phyloP scores from a whole-genome alignment of 495 filamentous ascomycete genomes.

The Hypoxylon intermedium region DNA sequence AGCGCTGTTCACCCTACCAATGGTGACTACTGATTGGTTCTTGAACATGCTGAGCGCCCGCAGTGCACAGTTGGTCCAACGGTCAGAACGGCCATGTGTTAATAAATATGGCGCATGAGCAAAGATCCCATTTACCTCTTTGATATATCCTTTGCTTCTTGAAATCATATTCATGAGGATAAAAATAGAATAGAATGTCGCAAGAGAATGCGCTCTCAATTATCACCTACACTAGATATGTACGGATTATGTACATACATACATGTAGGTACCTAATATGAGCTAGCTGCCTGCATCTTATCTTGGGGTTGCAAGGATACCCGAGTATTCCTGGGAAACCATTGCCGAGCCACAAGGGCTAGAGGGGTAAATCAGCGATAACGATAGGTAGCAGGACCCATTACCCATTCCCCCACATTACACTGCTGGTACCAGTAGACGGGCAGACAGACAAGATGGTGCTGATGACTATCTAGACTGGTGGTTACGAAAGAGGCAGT shows the following conservation, averaged over 20 bases:
- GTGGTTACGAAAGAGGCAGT: conserved; percentile 1
- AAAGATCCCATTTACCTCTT: no score
- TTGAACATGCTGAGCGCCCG: conserved; percentile 2
- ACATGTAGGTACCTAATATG: no score
- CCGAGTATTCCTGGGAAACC: background rate
- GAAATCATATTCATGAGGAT: no score
- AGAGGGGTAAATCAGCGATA: conserved; percentile 25
- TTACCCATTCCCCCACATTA: conserved; percentile 12
- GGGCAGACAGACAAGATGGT: background rate
- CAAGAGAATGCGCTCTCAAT: no score
- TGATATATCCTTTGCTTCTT: no score
- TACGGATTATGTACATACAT: no score
- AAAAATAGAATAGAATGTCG: no score
- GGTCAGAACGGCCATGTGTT: no score
- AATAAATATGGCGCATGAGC: no score
- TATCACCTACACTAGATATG: background rate
- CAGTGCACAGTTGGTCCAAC: background rate
- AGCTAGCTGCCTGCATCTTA: no score
- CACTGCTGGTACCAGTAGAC: conserved; percentile 19
- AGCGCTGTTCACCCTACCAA: conserved; percentile 2
- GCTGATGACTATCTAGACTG: conserved; percentile 4
- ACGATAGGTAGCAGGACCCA: conserved; percentile 28
- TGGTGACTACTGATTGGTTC: conserved; percentile 12
- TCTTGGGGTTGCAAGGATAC: background rate
- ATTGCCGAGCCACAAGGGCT: background rate